Conservation (phyloP, 2,329 filamentous ascomycete genomes). For the Ascochyta viciae-villosae region DNA sequence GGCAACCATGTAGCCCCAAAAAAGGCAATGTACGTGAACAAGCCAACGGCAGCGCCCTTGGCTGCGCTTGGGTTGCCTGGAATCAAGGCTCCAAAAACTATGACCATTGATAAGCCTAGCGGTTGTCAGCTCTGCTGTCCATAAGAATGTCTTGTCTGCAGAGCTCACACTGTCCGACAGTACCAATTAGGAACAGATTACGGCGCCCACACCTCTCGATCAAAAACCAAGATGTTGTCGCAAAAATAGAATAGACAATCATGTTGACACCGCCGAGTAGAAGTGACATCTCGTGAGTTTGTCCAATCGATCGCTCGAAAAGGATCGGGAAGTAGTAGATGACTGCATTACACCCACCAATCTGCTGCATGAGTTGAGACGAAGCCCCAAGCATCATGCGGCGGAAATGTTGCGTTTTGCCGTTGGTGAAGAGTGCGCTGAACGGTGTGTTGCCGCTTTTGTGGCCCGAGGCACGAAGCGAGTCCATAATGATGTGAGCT, state of each 20-base stretch:
- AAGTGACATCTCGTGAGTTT: constrained; percentile 51
- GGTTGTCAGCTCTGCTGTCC: background rate
- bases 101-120: constrained; percentile 59
- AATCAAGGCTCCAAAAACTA: constrained; percentile 49
- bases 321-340: constrained; percentile 55
- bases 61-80: constrained; percentile 43
- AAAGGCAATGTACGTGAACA: constrained; percentile 72
- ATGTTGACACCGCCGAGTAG: constrained; percentile 60
- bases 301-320: constrained; percentile 60
- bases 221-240: constrained; percentile 67
- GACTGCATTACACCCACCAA: constrained; percentile 49
- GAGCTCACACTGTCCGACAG: constrained; percentile 53
- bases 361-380: constrained; percentile 48
- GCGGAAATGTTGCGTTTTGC: constrained; percentile 71
- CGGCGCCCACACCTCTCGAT: constrained; percentile 66
- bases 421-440: constrained; percentile 65
- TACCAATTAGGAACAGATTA: constrained; percentile 53
- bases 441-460: constrained; percentile 52
- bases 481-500: constrained; percentile 72
- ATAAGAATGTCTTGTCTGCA: too few relatives aligned
- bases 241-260: constrained; percentile 64
- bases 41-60: constrained; percentile 61
- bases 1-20: constrained; percentile 71
- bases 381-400: constrained; percentile 67
- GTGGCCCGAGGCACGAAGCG: constrained; percentile 52